phyloP scores from a whole-genome alignment of 1,139 yeast genomes.

The Pichia sp. region DNA sequence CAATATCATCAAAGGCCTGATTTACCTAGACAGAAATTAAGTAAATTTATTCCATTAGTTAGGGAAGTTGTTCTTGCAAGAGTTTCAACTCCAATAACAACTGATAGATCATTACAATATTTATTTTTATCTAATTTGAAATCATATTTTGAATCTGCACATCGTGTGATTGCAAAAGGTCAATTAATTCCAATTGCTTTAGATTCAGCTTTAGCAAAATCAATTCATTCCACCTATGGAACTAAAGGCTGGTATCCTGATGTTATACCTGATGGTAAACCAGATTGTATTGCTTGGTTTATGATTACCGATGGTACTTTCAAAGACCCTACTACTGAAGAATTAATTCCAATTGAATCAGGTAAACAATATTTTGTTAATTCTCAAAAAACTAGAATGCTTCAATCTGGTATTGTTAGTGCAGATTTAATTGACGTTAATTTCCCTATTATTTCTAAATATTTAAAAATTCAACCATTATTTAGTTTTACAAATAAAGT shows the following conservation, averaged over 20 bases:
- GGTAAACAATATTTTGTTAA: slow-evolving; percentile 53
- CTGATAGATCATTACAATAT: slow-evolving; percentile 61
- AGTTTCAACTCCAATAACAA: slow-evolving; percentile 63
- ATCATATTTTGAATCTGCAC: slow-evolving; percentile 50
- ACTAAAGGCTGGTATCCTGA: slow-evolving; percentile 33
- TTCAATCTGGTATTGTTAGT: slow-evolving; percentile 51
- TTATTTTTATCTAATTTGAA: slow-evolving; percentile 60
- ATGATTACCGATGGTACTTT: slow-evolving; percentile 45
- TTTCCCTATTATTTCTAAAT: slow-evolving; percentile 32
- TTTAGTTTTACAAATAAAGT: slow-evolving; percentile 31
- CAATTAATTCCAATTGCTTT: slow-evolving; percentile 75
- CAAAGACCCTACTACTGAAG: slow-evolving; percentile 30
- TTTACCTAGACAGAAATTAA: slow-evolving; percentile 16
- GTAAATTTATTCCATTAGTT: slow-evolving; percentile 34
- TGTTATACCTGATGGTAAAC: slow-evolving; percentile 52
- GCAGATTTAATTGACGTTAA: slow-evolving; percentile 20
- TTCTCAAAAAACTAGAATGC: slow-evolving; percentile 58
- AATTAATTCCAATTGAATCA: slow-evolving; percentile 28
- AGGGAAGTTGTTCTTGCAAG: slow-evolving; percentile 56
- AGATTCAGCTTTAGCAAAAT: slow-evolving; percentile 62
- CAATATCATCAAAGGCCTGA: slow-evolving; percentile 16
- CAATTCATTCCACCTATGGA: slow-evolving; percentile 42
- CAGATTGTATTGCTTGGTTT: slow-evolving; percentile 85
- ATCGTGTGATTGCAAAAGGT: slow-evolving; percentile 53
- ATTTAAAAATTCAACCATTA: slow-evolving; percentile 34